phyloP scores from a whole-genome alignment of 2,329 filamentous ascomycete genomes.

The Scleromitrula shiraiana region DNA sequence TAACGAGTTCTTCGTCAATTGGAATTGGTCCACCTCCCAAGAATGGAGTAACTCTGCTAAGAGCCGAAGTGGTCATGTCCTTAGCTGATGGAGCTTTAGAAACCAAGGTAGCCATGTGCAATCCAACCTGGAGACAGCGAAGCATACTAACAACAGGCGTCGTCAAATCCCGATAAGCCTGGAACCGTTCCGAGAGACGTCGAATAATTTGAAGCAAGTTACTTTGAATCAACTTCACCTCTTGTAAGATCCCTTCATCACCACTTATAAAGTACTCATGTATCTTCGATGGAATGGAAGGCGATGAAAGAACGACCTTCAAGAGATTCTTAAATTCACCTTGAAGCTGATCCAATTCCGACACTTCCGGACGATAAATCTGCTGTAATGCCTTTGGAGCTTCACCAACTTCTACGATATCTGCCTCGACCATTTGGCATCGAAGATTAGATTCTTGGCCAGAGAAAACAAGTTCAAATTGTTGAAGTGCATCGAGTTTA shows the following conservation, averaged over 20 bases:
- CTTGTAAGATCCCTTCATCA: slow-evolving; percentile 36
- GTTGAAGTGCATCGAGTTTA: slow-evolving; percentile 51
- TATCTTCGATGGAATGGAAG: slow-evolving; percentile 12
- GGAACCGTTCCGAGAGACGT: slow-evolving; percentile 62
- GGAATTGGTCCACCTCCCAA: slow-evolving; percentile 36
- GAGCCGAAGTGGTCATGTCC: slow-evolving; percentile 12
- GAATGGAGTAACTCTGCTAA: slow-evolving; percentile 47
- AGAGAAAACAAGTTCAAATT: slow-evolving; percentile 60
- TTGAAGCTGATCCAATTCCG: slow-evolving; percentile 64
- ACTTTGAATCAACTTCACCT: slow-evolving; percentile 37
- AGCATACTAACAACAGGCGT: slow-evolving; percentile 71
- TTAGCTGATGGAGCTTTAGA: slow-evolving; percentile 8
- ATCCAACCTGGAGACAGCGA: slow-evolving; percentile 67
- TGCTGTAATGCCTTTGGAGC: slow-evolving; percentile 55
- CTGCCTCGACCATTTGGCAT: slow-evolving; percentile 51
- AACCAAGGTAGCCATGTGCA: slow-evolving; percentile 47
- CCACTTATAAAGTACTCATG: slow-evolving; percentile 16
- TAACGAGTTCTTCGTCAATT: slow-evolving; percentile 12
- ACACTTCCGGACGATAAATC: slow-evolving; percentile 63
- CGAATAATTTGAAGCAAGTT: slow-evolving; percentile 62
- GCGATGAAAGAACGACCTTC: slow-evolving; percentile 33
- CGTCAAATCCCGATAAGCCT: slow-evolving; percentile 79
- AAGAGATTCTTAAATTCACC: slow-evolving; percentile 75
- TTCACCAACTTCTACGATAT: slow-evolving; percentile 56
- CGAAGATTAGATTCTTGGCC: slow-evolving; percentile 62